Base-by-base conservation (phyloP, 2,329 filamentous ascomycete species). In the Nemania serpens region DNA sequence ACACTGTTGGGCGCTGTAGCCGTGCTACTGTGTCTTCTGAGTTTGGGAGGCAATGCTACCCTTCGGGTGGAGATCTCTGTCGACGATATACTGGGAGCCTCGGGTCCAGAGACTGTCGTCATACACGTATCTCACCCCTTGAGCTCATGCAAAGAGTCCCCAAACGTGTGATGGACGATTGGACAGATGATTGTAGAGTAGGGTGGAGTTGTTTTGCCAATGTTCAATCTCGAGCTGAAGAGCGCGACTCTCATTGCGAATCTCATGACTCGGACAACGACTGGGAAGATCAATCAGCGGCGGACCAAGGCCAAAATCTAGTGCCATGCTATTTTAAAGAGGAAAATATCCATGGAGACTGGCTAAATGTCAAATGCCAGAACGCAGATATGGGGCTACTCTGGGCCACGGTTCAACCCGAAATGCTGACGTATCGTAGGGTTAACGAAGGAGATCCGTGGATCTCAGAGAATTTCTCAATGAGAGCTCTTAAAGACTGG, bases 1-100 rank as follows among this genome's bases (percentile, higher is more conserved):
- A 76, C 73, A 39, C 65, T 78, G 0, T 78, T 78, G 59, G 77
- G 77, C 0, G 72, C 74, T 11, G 17, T 79, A 6, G 71, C 75
- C 20, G 75, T 72, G 50, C 64, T 76, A 18, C 56, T 78, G 0
- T 75, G 69, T 52, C 64, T 78, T 4, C 55, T 79, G 4, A 54
- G 39, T 1, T 37, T 66, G 5, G 72, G 71, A 15, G 70, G 67
- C 2, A 66, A 77, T 55, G 73, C 71, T 13, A 37, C 47, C 0
- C 17, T 42, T 4, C 47, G 4, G 6, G 47, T 15, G 1, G 46
- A 63, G 10, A 51, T 63, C 0, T 63, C 58, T 1, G 50, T 47
- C 4, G 36, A 58, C 13, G 58, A 50, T 4, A 55, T 63, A 29
- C 15, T 63, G 13, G 29, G 22, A 3, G 13, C 3, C 12, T 39